Evolutionary conservation across 106 monocot species (phyloP).

Genomic region (Vanilla planifolia): DNA sequence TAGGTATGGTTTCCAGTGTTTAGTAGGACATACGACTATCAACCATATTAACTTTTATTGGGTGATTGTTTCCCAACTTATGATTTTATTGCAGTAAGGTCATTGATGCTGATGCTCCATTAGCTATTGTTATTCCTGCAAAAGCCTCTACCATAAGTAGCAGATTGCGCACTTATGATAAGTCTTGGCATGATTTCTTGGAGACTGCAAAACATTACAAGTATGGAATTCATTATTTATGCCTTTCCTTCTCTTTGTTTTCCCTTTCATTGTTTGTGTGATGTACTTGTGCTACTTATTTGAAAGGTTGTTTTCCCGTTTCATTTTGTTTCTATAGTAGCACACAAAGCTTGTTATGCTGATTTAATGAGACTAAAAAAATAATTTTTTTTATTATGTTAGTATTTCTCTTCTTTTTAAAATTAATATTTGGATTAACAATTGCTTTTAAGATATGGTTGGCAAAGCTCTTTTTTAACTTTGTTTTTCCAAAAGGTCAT

Average conservation of each 20-base stretch:
- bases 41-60: background rate
- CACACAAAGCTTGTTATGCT: too few species aligned
- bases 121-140: constrained; percentile 70
- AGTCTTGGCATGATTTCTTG: constrained; percentile 81
- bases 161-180: constrained; percentile 55
- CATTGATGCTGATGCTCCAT: constrained; percentile 77
- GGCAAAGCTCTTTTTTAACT: too few species aligned
- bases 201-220: constrained; percentile 39
- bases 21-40: background rate
- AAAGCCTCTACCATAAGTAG: constrained; percentile 20
- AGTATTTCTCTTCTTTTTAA: too few species aligned
- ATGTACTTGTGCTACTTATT: background rate
- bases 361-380: too few species aligned
- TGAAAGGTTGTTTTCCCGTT: background rate
- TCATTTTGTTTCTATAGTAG: too few species aligned
- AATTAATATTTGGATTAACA: too few species aligned
- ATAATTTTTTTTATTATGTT: too few species aligned
- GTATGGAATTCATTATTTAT: constrained; percentile 31
- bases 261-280: background rate
- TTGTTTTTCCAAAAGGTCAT: too few species aligned
- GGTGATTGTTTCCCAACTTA: background rate
- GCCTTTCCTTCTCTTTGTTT: constrained; percentile 5
- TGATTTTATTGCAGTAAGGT: constrained; percentile 62
- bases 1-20: constrained; percentile 46
- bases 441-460: too few species aligned